phyloP scores from a whole-genome alignment of 345 rosid genomes.

The Trapa incisa region DNA sequence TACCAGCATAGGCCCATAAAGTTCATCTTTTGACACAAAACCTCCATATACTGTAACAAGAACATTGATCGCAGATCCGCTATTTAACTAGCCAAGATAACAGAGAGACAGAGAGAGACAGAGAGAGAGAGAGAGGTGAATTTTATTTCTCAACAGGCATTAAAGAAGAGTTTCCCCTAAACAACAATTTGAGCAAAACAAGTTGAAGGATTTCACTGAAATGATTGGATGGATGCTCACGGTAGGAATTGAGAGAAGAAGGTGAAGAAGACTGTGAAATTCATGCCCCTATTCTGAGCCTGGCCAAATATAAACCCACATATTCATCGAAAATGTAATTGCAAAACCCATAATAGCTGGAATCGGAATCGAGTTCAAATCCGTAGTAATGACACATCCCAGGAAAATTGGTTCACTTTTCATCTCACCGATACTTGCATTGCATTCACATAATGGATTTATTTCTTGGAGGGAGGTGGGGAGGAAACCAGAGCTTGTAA shows the following conservation, averaged over 20 bases:
- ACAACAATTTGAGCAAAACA: neutral
- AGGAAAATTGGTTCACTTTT: too few species aligned
- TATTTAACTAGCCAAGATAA: neutral
- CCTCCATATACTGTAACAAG: neutral
- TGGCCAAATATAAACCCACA: neutral
- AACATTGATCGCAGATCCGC: neutral
- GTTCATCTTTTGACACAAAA: neutral
- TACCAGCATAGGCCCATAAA: constrained; percentile 1
- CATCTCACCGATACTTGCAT: too few species aligned
- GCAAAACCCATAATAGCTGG: neutral
- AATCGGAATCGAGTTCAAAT: neutral
- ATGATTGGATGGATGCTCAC: neutral
- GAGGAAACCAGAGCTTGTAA: too few species aligned
- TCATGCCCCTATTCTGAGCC: neutral
- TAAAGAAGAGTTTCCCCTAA: neutral
- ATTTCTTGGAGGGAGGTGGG: too few species aligned
- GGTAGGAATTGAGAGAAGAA: neutral
- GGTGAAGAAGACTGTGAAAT: neutral
- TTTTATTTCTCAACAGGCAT: neutral
- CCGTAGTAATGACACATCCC: too few species aligned
- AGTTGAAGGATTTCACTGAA: neutral
- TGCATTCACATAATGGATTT: too few species aligned
- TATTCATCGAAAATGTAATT: too few species aligned
- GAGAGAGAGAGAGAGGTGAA: neutral
- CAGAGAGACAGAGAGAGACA: neutral